Conservation (phyloP, 805 yeast genomes). For the Lipomyces oligophaga region DNA sequence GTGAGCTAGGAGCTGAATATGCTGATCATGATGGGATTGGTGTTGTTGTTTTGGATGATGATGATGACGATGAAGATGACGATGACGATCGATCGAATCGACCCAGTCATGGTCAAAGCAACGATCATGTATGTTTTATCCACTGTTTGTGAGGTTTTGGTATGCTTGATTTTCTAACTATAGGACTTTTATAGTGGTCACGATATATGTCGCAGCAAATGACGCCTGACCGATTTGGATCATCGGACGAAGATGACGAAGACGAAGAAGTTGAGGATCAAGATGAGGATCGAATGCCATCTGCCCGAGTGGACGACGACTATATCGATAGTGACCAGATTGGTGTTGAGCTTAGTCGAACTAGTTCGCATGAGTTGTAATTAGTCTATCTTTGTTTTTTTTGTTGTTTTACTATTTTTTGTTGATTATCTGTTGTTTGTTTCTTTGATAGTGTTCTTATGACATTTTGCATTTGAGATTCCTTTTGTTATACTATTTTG, state of each 20-base stretch:
- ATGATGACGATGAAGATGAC: conserved; percentile 33
- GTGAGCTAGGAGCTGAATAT: conserved; percentile 30
- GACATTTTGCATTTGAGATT: too few species aligned
- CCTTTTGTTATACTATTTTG: too few species aligned
- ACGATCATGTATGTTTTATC: conserved; percentile 17
- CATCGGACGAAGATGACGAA: conserved; percentile 56
- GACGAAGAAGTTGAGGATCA: conserved; percentile 43
- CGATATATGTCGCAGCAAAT: conserved; percentile 73
- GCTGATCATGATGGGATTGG: conserved; percentile 13
- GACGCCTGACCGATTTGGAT: conserved; percentile 50
- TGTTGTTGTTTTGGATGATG: conserved; percentile 31
- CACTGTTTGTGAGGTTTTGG: not conserved
- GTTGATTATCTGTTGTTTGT: not conserved
- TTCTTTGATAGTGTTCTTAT: not conserved
- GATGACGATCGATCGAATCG: conserved; percentile 35
- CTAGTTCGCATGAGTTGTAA: conserved; percentile 13
- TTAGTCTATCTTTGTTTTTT: not conserved
- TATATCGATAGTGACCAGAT: conserved; percentile 7
- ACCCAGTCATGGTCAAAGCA: conserved; percentile 33
- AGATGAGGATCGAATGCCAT: conserved; percentile 9
- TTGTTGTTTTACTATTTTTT: not conserved
- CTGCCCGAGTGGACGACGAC: conserved; percentile 2
- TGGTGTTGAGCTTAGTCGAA: conserved; percentile 6
- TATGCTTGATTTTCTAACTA: not conserved
- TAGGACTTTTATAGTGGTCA: conserved; percentile 20